Evolutionary conservation across 257 asterid genomes (phyloP).

Genomic region (Nicotiana benthamiana): DNA sequence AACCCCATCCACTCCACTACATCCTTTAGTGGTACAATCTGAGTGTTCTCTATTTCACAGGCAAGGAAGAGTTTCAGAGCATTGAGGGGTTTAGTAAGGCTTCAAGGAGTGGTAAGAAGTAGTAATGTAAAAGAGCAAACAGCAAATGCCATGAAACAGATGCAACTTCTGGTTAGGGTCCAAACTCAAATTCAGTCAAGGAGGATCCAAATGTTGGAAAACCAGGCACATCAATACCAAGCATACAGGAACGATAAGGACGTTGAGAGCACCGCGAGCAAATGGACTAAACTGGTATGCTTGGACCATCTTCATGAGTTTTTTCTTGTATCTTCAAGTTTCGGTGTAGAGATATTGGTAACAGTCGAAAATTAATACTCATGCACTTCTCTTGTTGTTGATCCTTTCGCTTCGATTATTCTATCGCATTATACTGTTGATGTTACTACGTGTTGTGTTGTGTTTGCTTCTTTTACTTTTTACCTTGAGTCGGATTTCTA

Average conservation of each 20-base stretch:
- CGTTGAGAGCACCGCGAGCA: conserved; percentile 52
- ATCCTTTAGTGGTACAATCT: too few relatives aligned
- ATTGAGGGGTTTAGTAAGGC: conserved; percentile 84
- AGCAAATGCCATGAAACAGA: conserved; percentile 74
- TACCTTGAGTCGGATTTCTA: too few relatives aligned
- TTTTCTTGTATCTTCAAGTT: not conserved
- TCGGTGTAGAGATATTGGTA: too few relatives aligned
- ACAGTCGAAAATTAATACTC: too few relatives aligned
- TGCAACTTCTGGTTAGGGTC: conserved; percentile 84
- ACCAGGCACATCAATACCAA: conserved; percentile 40
- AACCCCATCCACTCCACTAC: too few relatives aligned
- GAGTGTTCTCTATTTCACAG: conserved; percentile 21
- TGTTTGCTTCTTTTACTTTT: too few relatives aligned
- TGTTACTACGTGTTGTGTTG: too few relatives aligned
- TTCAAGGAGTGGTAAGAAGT: conserved; percentile 82
- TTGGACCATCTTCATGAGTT: conserved; percentile 4
- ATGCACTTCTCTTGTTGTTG: too few relatives aligned
- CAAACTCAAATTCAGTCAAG: conserved; percentile 85
- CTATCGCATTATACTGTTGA: too few relatives aligned
- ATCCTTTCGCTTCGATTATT: too few relatives aligned
- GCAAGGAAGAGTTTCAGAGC: conserved; percentile 80
- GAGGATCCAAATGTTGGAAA: conserved; percentile 80
- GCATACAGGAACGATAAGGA: conserved; percentile 44
- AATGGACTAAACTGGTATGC: conserved; percentile 61
- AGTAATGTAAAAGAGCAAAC: conserved; percentile 75